A percentile compares a stretch with the other conserved stretches of the same genome.
Conservation (phyloP, 768 basidiomycete genomes). For the Boletus rex-veris region DNA sequence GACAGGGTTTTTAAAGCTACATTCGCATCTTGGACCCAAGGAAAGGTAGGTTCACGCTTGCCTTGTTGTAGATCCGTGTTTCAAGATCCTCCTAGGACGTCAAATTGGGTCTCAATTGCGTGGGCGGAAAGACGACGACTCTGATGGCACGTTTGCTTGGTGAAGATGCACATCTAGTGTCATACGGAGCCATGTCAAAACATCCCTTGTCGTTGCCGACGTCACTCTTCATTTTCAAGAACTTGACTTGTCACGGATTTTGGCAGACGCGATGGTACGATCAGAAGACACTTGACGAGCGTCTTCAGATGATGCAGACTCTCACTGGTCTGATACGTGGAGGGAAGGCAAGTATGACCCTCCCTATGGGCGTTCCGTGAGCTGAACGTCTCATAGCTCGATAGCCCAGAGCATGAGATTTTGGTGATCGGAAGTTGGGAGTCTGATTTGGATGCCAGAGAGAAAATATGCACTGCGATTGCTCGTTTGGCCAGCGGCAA, state of each 20-base stretch:
- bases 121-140: slow-evolving; percentile 65
- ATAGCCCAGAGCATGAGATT: slow-evolving; percentile 67
- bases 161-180: slow-evolving; percentile 67
- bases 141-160: slow-evolving; percentile 68
- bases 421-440: slow-evolving; percentile 45
- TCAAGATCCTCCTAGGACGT: slow-evolving; percentile 31
- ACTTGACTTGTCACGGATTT: slow-evolving; percentile 71
- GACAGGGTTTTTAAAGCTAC: slow-evolving; percentile 52
- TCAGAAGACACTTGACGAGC: slow-evolving; percentile 44
- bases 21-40: slow-evolving; percentile 62
- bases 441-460: slow-evolving; percentile 37
- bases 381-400: slow-evolving; percentile 44
- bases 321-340: slow-evolving; percentile 52
- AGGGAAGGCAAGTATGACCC: slow-evolving; percentile 44
- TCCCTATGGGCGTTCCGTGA: neutral
- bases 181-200: slow-evolving; percentile 91
- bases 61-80: slow-evolving; percentile 5
- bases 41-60: slow-evolving; percentile 42
- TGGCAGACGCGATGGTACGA: slow-evolving; percentile 77
- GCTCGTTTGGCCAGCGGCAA: slow-evolving; percentile 34
- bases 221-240: slow-evolving; percentile 81
- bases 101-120: slow-evolving; percentile 52
- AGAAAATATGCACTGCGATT: slow-evolving; percentile 34
- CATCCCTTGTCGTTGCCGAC: slow-evolving; percentile 74
- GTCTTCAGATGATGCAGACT: slow-evolving; percentile 47